Conservation (phyloP, 192 early-diverging fungal genomes). For the Coemansia umbellata region DNA sequence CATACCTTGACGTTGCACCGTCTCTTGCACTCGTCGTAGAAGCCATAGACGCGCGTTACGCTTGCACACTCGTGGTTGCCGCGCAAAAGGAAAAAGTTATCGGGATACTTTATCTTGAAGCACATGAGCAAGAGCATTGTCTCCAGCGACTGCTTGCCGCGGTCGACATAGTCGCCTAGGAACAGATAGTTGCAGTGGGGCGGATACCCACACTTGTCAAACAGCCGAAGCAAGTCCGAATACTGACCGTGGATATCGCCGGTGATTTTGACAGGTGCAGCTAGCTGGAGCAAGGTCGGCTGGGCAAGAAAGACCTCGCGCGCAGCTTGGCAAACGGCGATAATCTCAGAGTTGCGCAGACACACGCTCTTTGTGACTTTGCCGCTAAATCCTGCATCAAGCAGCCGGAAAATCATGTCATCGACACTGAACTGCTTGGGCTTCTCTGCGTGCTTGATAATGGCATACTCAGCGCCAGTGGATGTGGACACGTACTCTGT, state of each 20-base stretch:
- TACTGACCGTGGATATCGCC: slow-evolving; percentile 98
- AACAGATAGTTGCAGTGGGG: slow-evolving; percentile 90
- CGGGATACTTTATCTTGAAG: slow-evolving; percentile 96
- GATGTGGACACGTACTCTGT: slow-evolving; percentile 51
- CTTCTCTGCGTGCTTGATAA: slow-evolving; percentile 52
- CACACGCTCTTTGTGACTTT: slow-evolving; percentile 76
- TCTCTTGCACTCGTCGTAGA: slow-evolving; percentile 97
- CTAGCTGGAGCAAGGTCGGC: slow-evolving; percentile 72
- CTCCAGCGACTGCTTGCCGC: slow-evolving; percentile 92
- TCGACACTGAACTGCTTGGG: slow-evolving; percentile 70
- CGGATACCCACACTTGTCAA: slow-evolving; percentile 93
- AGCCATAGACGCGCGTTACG: slow-evolving; percentile 91
- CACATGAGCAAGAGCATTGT: slow-evolving; percentile 89
- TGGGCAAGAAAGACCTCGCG: slow-evolving; percentile 88
- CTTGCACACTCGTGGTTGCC: slow-evolving; percentile 96
- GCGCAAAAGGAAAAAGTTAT: slow-evolving; percentile 95
- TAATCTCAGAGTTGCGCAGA: slow-evolving; percentile 81
- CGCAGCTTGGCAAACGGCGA: slow-evolving; percentile 79
- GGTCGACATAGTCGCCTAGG: slow-evolving; percentile 95
- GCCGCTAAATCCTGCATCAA: slow-evolving; percentile 71
- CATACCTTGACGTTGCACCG: slow-evolving; percentile 82
- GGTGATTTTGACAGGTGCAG: slow-evolving; percentile 73
- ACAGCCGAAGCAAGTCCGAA: slow-evolving; percentile 84
- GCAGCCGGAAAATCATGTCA: slow-evolving; percentile 81
- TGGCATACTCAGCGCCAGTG: slow-evolving; percentile 43